These are phyloP conservation scores for Thraustotheca clavata DNA, from an alignment of 352 stramenopile genomes.

Conservation along the genomic window DNA sequence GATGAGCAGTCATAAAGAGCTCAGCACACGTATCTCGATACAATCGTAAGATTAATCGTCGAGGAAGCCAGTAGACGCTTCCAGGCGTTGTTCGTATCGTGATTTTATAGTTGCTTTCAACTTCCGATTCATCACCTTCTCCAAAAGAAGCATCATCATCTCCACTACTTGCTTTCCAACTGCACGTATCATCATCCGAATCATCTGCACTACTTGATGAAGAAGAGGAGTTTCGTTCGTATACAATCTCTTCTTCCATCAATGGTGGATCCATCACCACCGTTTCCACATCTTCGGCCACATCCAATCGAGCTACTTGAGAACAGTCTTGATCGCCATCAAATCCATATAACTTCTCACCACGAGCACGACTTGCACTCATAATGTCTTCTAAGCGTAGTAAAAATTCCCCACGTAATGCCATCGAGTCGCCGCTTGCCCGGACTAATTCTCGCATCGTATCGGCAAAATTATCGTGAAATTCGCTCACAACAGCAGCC, in stretches of 20 bases:
- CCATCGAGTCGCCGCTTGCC: background rate
- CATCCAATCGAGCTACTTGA: background rate
- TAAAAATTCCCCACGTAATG: background rate
- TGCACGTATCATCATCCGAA: constrained; percentile 7
- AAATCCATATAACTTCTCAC: constrained; percentile 17
- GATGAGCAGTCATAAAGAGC: background rate
- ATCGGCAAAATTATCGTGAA: constrained; percentile 1
- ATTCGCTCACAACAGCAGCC: background rate
- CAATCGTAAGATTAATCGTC: constrained; percentile 5
- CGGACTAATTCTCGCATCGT: background rate
- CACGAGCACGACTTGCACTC: background rate
- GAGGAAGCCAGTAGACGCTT: constrained; percentile 10
- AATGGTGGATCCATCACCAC: background rate
- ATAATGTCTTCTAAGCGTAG: constrained; percentile 8
- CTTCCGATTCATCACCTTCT: constrained; percentile 13
- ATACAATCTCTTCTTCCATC: background rate
- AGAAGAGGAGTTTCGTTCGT: background rate
- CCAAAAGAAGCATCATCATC: constrained; percentile 5
- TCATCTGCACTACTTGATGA: background rate
- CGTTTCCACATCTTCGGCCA: background rate
- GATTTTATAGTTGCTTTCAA: background rate
- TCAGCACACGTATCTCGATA: constrained; percentile 5
- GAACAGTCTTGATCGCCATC: constrained; percentile 2
- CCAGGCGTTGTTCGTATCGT: background rate
- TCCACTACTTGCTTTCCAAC: background rate